phyloP scores from a whole-genome alignment of 2,329 filamentous ascomycete species.

The Dactylonectria macrodidyma region DNA sequence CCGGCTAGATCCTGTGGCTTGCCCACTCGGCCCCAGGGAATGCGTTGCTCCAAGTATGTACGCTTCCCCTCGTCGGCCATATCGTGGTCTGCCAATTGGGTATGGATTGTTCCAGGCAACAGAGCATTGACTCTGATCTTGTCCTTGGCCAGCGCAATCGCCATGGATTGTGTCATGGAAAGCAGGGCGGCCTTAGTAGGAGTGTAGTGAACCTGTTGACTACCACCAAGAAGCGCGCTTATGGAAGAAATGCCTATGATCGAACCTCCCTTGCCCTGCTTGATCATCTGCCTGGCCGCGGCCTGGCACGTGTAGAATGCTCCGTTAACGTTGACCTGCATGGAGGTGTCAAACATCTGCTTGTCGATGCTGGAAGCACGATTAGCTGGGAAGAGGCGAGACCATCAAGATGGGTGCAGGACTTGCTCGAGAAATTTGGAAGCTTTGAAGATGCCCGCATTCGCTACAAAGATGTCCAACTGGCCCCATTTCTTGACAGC shows the following conservation, averaged over 20 bases:
- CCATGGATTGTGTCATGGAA: slow-evolving; percentile 66
- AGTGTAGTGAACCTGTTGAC: slow-evolving; percentile 83
- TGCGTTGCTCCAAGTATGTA: slow-evolving; percentile 81
- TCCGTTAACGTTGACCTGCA: slow-evolving; percentile 67
- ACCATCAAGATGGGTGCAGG: too few relatives aligned
- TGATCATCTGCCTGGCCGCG: slow-evolving; percentile 81
- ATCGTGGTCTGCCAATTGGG: slow-evolving; percentile 85
- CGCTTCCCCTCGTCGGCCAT: slow-evolving; percentile 77
- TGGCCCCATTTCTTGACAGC: slow-evolving; percentile 26
- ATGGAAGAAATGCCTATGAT: slow-evolving; percentile 83
- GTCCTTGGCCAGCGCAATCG: slow-evolving; percentile 80
- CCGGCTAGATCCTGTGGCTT: slow-evolving; percentile 76
- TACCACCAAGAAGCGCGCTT: slow-evolving; percentile 80
- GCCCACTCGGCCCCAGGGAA: slow-evolving; percentile 78
- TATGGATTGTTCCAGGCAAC: slow-evolving; percentile 82
- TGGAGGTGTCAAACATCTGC: slow-evolving; percentile 20
- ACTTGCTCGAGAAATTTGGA: slow-evolving; percentile 26
- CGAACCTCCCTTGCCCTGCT: slow-evolving; percentile 69
- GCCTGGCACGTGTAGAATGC: slow-evolving; percentile 87
- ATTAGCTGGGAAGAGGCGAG: neutral
- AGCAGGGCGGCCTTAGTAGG: slow-evolving; percentile 85
- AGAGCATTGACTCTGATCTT: slow-evolving; percentile 83
- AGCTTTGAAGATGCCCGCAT: slow-evolving; percentile 29
- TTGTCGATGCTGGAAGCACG: slow-evolving; percentile 13
- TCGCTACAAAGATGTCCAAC: slow-evolving; percentile 28